Base-by-base conservation (phyloP, 2,329 filamentous ascomycete genomes). In the Pseudogymnoascus sp. region DNA sequence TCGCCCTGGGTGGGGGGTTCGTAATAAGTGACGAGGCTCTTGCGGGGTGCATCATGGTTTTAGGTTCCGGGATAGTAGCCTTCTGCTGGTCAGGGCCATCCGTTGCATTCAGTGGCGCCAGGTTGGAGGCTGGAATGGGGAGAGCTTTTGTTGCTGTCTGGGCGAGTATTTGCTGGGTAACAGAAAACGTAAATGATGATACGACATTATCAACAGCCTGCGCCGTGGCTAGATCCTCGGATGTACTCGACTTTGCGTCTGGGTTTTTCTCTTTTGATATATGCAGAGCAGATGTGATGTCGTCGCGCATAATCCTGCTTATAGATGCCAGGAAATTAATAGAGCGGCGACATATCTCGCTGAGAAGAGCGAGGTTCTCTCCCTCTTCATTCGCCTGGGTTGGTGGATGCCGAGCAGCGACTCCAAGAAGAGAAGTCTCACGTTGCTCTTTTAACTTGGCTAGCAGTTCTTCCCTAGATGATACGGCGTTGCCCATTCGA, bases 251-350 rank as follows among this genome's bases (percentile, higher is more conserved):
- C 71, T 73, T 78, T 70, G 69, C 74, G 67, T 67, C 71, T 1
- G 26, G 28, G 26, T 63, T 53, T 12, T 33, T 62, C 50, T 59
- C 64, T 56, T 59, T 63, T 26, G 24, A 56, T 46, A 24, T 65
- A 46, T 35, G 61, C 26, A 88, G 78, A 37, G 88, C 86, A n/a
- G 82, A 80, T 56, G 85, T 77, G 2, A 98, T 79, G 71, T 98
- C 95, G 62, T 85, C 83, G 61, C 92, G 85, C 77, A 98, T 86
- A 22, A 92, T 85, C 61, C 90, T 85, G 2, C 91, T 89, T 38
- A 91, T 87, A 40, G 88, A 84, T 1, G 90, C 89, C 38, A 98
- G 89, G 69, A 97, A 98, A 66, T 90, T 88, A 8, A 95, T 82
- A 1, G 91, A 88, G 64, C 93, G 84, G 65, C 87, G 86, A 72